Conservation (phyloP, 257 asterid species). For the Striga asiatica region DNA sequence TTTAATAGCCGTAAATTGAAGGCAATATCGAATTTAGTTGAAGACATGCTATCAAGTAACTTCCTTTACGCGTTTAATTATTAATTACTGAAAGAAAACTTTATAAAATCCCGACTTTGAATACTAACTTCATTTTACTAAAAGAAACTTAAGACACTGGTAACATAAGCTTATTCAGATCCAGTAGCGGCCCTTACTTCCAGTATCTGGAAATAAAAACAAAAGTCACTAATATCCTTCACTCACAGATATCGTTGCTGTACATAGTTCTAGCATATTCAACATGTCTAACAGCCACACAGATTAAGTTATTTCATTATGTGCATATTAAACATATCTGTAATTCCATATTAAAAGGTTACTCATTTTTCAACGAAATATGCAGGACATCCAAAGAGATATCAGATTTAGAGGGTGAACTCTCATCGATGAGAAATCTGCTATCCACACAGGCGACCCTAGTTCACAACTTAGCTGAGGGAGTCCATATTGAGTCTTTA, state of each 20-base stretch:
- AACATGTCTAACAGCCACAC: too few species aligned
- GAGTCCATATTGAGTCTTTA: conserved; percentile 64
- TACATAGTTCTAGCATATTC: too few species aligned
- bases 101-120: neutral
- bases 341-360: neutral
- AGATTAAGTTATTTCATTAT: conserved; percentile 1
- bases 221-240: too few species aligned
- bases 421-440: conserved; percentile 91
- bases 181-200: too few species aligned
- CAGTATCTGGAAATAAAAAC: too few species aligned
- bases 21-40: neutral
- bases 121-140: neutral
- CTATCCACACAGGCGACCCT: conserved; percentile 93
- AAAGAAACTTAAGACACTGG: neutral
- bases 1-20: conserved; percentile 8
- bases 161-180: neutral
- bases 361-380: neutral
- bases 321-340: conserved; percentile 7
- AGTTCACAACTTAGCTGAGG: conserved; percentile 89
- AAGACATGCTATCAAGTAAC: conserved; percentile 3
- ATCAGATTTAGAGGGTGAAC: conserved; percentile 97
- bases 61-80: neutral
- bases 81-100: neutral
- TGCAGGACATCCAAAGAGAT: conserved; percentile 97
- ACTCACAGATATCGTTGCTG: too few species aligned